Evolutionary conservation across 305 asterid genomes (phyloP).

Genomic region (Lippia alba): DNA sequence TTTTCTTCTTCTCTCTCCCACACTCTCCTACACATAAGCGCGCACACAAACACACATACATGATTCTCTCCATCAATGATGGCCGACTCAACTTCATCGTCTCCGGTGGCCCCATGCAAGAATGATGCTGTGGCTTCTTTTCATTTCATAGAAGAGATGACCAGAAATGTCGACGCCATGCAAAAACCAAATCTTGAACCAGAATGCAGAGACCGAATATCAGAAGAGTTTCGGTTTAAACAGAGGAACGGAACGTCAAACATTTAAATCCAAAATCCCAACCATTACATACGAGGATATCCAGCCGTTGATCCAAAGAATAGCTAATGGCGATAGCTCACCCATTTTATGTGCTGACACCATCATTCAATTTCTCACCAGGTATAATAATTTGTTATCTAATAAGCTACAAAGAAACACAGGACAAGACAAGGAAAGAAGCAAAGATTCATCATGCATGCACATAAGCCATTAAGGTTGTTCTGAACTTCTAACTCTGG

Average conservation of each 20-base stretch:
- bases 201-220: conserved; percentile 43
- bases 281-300: conserved; percentile 42
- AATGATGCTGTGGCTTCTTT: conserved; percentile 27
- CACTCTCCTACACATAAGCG: too few relatives aligned
- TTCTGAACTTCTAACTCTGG: not conserved
- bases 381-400: conserved; percentile 27
- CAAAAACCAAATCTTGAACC: conserved; percentile 35
- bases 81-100: too few relatives aligned
- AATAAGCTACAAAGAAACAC: not conserved
- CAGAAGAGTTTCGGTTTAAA: conserved; percentile 20
- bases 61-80: too few relatives aligned
- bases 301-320: conserved; percentile 45
- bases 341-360: conserved; percentile 47
- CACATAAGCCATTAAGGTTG: too few relatives aligned
- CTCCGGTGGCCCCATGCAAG: not conserved
- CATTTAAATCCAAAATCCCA: conserved; percentile 42
- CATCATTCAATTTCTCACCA: conserved; percentile 47
- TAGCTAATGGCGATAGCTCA: conserved; percentile 49
- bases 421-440: too few relatives aligned
- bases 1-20: too few relatives aligned
- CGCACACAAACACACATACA: too few relatives aligned
- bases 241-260: conserved; percentile 36
- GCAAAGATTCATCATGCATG: too few relatives aligned
- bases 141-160: conserved; percentile 41
- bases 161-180: conserved; percentile 30